Conservation (phyloP, 2,329 filamentous ascomycete species). For the Macrophomina phaseolina region DNA sequence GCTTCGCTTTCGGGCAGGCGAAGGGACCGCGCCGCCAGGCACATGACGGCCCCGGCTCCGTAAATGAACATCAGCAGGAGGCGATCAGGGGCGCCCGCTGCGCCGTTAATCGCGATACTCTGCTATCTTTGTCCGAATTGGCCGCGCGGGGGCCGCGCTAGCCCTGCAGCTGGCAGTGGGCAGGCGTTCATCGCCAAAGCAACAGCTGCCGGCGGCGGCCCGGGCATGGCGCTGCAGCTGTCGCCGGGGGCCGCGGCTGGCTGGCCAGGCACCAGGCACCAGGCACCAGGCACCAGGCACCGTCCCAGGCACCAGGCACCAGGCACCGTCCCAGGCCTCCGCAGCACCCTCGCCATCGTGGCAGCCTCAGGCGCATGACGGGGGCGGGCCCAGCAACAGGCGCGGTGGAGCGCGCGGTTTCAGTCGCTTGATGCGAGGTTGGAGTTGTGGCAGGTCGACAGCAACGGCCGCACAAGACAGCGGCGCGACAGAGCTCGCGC, state of each 20-base stretch:
- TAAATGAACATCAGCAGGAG: conserved; percentile 23
- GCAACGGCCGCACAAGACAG: conserved; percentile 17
- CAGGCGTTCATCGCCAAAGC: neutral
- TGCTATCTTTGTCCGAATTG: neutral
- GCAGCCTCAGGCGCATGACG: conserved; percentile 1
- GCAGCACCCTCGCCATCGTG: neutral
- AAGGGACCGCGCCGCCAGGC: neutral
- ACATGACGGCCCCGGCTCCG: conserved; percentile 8
- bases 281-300: neutral
- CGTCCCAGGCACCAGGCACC: neutral
- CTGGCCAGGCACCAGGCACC: neutral
- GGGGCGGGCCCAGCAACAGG: neutral
- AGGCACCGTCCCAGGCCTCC: neutral
- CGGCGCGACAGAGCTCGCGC: conserved; percentile 5
- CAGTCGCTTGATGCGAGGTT: conserved; percentile 18
- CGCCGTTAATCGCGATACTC: conserved; percentile 16
- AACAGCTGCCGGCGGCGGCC: neutral
- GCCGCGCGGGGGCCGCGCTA: neutral
- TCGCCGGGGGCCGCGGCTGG: neutral
- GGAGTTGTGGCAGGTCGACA: conserved; percentile 12
- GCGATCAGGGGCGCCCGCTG: conserved; percentile 22
- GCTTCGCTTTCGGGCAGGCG: conserved; percentile 1
- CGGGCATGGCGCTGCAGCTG: no score
- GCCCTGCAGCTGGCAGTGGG: neutral
- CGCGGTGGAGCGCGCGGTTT: conserved; percentile 14